Percentiles rank a stretch among this genome's conserved stretches.
Evolutionary conservation across 371 early-diverging fungal species (phyloP).

Genomic region (Coemansia sp.): DNA sequence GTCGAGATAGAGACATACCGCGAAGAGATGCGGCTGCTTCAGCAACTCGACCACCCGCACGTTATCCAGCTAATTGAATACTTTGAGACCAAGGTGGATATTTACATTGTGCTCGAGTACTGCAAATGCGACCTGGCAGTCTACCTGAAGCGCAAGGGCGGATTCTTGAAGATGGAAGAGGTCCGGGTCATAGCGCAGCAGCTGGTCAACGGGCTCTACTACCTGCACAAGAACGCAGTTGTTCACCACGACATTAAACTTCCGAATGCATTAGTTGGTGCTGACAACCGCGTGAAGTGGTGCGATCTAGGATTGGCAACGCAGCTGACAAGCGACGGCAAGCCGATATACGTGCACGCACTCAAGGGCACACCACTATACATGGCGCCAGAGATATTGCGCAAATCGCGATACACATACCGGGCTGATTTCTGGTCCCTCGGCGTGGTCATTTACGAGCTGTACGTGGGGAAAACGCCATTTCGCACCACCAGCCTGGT

Average conservation of each 20-base stretch:
- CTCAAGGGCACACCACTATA: slow-evolving; percentile 50
- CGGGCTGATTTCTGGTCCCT: slow-evolving; percentile 52
- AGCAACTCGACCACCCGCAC: slow-evolving; percentile 46
- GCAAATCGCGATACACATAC: slow-evolving; percentile 42
- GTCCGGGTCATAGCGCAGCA: slow-evolving; percentile 50
- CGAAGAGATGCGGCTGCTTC: slow-evolving; percentile 50
- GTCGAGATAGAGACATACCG: slow-evolving; percentile 46
- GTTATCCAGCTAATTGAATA: slow-evolving; percentile 50
- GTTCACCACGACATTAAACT: slow-evolving; percentile 54
- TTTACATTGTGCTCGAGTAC: slow-evolving; percentile 52
- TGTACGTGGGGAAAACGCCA: slow-evolving; percentile 51
- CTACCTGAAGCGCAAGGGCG: slow-evolving; percentile 38
- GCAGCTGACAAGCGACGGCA: slow-evolving; percentile 42
- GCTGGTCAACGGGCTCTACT: slow-evolving; percentile 38
- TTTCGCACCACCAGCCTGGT: slow-evolving; percentile 44
- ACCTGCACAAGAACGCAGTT: slow-evolving; percentile 48
- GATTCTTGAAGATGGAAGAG: slow-evolving; percentile 46
- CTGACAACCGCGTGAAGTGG: slow-evolving; percentile 49
- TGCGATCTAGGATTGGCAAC: slow-evolving; percentile 54
- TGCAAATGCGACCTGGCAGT: slow-evolving; percentile 50
- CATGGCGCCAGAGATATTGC: slow-evolving; percentile 49
- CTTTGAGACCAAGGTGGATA: slow-evolving; percentile 48
- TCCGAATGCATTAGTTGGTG: slow-evolving; percentile 49
- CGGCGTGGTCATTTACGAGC: slow-evolving; percentile 51
- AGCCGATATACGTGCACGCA: slow-evolving; percentile 32